These are phyloP conservation scores for Asterophora parasitica DNA, from an alignment of 768 basidiomycete genomes.

Conservation along the genomic window DNA sequence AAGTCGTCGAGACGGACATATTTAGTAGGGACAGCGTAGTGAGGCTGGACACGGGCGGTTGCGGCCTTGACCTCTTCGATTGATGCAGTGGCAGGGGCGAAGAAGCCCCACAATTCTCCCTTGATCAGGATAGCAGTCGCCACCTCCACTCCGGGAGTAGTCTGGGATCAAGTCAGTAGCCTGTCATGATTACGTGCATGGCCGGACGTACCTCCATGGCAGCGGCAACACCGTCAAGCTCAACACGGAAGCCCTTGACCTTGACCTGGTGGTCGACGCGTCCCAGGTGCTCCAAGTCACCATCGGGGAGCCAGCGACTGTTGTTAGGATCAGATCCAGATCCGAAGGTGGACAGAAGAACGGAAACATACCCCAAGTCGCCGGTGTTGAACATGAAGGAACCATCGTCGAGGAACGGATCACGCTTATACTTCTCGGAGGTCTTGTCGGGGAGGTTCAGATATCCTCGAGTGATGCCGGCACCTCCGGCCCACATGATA, in stretches of 20 bases:
- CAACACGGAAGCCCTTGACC: too few relatives aligned
- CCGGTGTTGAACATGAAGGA: conserved; percentile 61
- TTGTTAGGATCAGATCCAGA: neutral
- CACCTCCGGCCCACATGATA: too few relatives aligned
- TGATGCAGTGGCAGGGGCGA: conserved; percentile 8
- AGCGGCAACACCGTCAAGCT: conserved; percentile 55
- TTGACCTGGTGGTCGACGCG: too few relatives aligned
- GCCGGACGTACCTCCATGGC: conserved; percentile 44
- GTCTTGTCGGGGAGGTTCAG: conserved; percentile 50
- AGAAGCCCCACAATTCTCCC: conserved; percentile 12
- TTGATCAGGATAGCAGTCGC: conserved; percentile 13
- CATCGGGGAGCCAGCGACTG: conserved; percentile 46
- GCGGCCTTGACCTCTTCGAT: conserved; percentile 10
- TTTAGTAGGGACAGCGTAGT: conserved; percentile 10
- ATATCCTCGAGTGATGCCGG: too few relatives aligned
- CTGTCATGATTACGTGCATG: too few relatives aligned
- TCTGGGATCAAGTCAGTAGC: neutral
- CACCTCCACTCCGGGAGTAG: conserved; percentile 8
- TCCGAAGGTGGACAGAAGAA: neutral
- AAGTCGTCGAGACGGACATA: conserved; percentile 2
- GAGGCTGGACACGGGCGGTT: conserved; percentile 9
- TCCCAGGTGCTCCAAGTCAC: conserved; percentile 51
- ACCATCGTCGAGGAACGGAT: conserved; percentile 49
- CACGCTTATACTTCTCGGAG: conserved; percentile 40
- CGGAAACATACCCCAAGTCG: conserved; percentile 40